Evolutionary conservation across 75 land plant species (phyloP), one percentile per base, ranked within the genome.

Genomic region (Sequoiadendron giganteum): DNA sequence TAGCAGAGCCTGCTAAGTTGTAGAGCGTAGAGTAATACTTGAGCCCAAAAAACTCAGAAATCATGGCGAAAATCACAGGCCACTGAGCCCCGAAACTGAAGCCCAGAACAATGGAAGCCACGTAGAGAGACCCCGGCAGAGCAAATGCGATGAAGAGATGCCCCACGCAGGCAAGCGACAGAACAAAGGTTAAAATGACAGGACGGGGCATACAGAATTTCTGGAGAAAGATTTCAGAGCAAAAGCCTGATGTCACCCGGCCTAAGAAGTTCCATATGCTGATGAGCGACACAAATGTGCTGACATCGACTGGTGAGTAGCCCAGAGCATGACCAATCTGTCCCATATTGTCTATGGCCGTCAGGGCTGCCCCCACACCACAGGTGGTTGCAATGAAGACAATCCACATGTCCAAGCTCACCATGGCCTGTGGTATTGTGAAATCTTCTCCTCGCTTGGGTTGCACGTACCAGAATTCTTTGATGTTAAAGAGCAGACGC

Each of bases 181-280:
- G 85, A 83, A 94, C 90, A 2, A 88, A 3, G 1, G 93, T 87
- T 72, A 95, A 86, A 47, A 89, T 52, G 65, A 93, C 89, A 11
- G 96, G 92, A 3, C 96, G 85, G 3, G 96, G 95, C 49, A 92
- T 83, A 48, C 85, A 84, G 91, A 87, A 92, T 1, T 82, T 82
- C 5, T 75, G 34, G 11, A 94, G 39, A 14, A 94, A 38, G 52
- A 84, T 21, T 61, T 96, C 97, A 14, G 97, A 96, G 52, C 84
- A 49, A 54, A 90, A 93, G 5, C 97, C 97, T 2, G 96, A 85
- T 6, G 87, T 77, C 21, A 96, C 91, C 7, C 97, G 87, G 19
- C 97, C 97, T 16, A 91, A 54, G 70, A 93, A 95, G 85, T 95
- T 95, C 97, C 97, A 96, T 5, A 96, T 96, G 89, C 95, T 94